phyloP scores from a whole-genome alignment of 2,329 filamentous ascomycete species.

The Phaeoacremonium minimum region DNA sequence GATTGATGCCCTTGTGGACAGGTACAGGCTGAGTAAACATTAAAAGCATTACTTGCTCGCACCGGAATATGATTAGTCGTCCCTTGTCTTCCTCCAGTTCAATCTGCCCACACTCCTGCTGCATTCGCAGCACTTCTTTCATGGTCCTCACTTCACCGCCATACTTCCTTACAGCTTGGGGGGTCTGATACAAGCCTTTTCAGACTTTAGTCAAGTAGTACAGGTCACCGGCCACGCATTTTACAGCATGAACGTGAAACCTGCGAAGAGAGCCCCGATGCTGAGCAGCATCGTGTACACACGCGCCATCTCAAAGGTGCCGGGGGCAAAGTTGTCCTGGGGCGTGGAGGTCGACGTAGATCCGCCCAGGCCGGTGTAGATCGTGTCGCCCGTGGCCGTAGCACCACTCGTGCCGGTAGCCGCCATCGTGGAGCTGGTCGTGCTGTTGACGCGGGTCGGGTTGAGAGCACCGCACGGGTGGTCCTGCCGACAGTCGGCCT shows the following conservation, averaged over 20 bases:
- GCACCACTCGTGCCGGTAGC: slow-evolving; percentile 25
- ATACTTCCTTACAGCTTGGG: too few species aligned
- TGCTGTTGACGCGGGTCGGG: slow-evolving; percentile 56
- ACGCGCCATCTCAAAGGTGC: slow-evolving; percentile 6
- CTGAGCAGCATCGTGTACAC: slow-evolving; percentile 7
- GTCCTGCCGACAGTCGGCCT: slow-evolving; percentile 56
- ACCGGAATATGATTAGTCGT: too few species aligned
- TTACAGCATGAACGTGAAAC: slow-evolving; percentile 9
- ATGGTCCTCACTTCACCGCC: too few species aligned
- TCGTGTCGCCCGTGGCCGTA: slow-evolving; percentile 21
- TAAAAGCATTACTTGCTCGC: too few species aligned
- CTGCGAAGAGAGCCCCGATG: slow-evolving; percentile 8
- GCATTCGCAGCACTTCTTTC: too few species aligned
- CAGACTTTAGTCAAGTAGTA: too few species aligned
- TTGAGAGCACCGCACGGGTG: slow-evolving; percentile 69
- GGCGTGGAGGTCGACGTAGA: background rate
- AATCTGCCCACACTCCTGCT: too few species aligned
- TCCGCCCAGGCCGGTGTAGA: slow-evolving; percentile 30
- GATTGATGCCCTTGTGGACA: too few species aligned
- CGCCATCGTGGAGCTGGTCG: slow-evolving; percentile 37
- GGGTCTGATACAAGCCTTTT: too few species aligned
- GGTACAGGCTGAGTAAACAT: too few species aligned
- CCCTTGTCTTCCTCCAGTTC: too few species aligned
- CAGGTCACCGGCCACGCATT: too few species aligned
- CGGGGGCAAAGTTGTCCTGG: slow-evolving; percentile 2